Percentiles rank a stretch among this genome's conserved stretches.
Evolutionary conservation across 495 filamentous ascomycete species (phyloP).

Genomic region (Neurospora terricola): DNA sequence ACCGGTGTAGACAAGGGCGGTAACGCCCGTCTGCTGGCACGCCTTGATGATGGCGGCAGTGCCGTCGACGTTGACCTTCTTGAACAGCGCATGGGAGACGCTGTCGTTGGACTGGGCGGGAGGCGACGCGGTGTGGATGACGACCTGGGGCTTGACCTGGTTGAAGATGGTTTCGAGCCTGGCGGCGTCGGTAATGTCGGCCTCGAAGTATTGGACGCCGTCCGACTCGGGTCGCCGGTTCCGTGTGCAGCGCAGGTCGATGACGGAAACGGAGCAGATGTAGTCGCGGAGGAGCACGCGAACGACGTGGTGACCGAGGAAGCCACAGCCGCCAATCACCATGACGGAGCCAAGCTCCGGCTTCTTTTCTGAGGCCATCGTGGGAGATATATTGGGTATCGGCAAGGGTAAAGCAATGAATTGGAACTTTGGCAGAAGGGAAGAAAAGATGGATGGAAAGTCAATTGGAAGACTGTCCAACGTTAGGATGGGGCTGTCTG

Average conservation of each 20-base stretch:
- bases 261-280: conserved; percentile 58
- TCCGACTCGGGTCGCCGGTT: conserved; percentile 62
- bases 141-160: conserved; percentile 67
- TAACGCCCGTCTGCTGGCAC: conserved; percentile 64
- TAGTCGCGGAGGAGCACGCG: conserved; percentile 45
- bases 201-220: conserved; percentile 68
- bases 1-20: conserved; percentile 91
- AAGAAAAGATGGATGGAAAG: neutral
- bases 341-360: conserved; percentile 45
- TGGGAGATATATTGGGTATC: neutral
- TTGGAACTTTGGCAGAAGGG: neutral
- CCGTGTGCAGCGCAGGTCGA: conserved; percentile 69
- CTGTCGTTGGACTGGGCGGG: conserved; percentile 36
- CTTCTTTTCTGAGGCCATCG: conserved; percentile 30
- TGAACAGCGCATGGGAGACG: conserved; percentile 50
- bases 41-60: conserved; percentile 71
- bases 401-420: neutral
- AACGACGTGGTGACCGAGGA: conserved; percentile 62
- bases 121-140: conserved; percentile 92
- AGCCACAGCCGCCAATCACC: conserved; percentile 62
- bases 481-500: neutral
- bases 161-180: conserved; percentile 56
- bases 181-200: conserved; percentile 72
- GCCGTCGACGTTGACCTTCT: conserved; percentile 88
- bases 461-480: neutral